Base-by-base conservation (phyloP, 441 rosid genomes). In the Pelargonium hybrid region DNA sequence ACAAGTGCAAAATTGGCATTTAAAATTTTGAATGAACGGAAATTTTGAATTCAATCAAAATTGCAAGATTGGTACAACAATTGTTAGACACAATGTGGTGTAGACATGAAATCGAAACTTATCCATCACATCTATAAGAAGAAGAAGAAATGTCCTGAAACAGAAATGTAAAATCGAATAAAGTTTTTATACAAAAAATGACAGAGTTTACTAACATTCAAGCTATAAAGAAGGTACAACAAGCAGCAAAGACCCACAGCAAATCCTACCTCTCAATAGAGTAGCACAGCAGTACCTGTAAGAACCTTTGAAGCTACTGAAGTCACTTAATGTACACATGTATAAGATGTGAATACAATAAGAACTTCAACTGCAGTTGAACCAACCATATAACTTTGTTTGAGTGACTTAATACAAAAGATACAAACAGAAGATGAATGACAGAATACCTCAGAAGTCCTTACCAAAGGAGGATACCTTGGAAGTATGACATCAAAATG, bases 241-340 rank as follows among this genome's bases (percentile, higher is more conserved):
- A 81, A 82, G 84, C 84, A 80, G 84, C 78, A 79, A 84, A 79
- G 83, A 81, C 74, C 83, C 84, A 81, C 77, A 83, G 83, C 84
- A 82, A 74, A 75, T 79, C 80, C 87, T 84, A 86, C 85, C 86
- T 80, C 84, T 82, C 89, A 84, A 82, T 56, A 82, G 76, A 74
- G 84, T 71, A 81, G 82, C 84, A 83, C 75, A 66, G 80, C 82
- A 82, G 84, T 76, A 86, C 84, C 86, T 82, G 82, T 83, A 79
- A 80, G 82, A 81, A 79, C 80, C 84, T 82, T 81, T 66, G 65
- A 80, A 76, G 80, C 87, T 82, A 81, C 54, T 82, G 83, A 79
- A 69, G 81, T 79, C 82, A 71, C 61, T 52, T 77, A 56, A 74
- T 26, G 71, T 66, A 59, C 57, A 65, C 61, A 76, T 70, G 34